Evolutionary conservation across 2,329 filamentous ascomycete genomes (phyloP).

Genomic region (Ascochyta pisi): DNA sequence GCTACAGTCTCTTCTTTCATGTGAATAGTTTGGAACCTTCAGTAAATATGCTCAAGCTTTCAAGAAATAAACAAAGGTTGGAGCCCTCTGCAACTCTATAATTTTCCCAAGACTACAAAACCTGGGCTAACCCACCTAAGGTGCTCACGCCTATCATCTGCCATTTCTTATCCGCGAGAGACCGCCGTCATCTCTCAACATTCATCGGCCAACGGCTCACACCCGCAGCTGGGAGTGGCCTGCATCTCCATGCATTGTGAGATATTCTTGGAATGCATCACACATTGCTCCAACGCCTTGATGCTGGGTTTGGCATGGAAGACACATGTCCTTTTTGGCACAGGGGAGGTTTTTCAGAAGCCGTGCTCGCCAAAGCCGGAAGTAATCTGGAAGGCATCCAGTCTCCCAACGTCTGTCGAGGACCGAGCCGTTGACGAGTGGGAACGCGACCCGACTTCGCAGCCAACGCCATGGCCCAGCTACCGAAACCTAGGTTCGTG

Average conservation of each 20-base stretch:
- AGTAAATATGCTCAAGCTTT: too few species aligned
- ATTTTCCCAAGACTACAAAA: too few species aligned
- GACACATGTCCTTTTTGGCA: not conserved
- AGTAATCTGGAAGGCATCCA: constrained; percentile 2
- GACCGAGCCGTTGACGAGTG: constrained; percentile 20
- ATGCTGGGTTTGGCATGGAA: not conserved
- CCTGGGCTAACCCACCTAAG: too few species aligned
- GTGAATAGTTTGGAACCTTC: too few species aligned
- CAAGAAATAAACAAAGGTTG: too few species aligned
- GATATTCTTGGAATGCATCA: not conserved
- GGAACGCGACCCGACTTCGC: constrained; percentile 15
- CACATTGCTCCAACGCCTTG: not conserved
- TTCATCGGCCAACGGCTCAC: too few species aligned
- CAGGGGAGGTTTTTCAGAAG: constrained; percentile 5
- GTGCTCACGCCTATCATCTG: too few species aligned
- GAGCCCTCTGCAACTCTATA: too few species aligned
- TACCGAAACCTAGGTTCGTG: constrained; percentile 13
- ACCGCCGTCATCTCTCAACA: not conserved
- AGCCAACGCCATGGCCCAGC: constrained; percentile 12
- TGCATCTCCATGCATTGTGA: too few species aligned
- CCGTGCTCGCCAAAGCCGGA: constrained; percentile 1
- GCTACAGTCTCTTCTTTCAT: too few species aligned
- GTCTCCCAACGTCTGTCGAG: constrained; percentile 13
- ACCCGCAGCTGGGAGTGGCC: too few species aligned
- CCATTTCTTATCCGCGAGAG: too few species aligned